Percentiles rank a stretch among this genome's conserved stretches.
Evolutionary conservation across 1,284 basidiomycete genomes (phyloP).

Genomic region (Sparassis latifolia): DNA sequence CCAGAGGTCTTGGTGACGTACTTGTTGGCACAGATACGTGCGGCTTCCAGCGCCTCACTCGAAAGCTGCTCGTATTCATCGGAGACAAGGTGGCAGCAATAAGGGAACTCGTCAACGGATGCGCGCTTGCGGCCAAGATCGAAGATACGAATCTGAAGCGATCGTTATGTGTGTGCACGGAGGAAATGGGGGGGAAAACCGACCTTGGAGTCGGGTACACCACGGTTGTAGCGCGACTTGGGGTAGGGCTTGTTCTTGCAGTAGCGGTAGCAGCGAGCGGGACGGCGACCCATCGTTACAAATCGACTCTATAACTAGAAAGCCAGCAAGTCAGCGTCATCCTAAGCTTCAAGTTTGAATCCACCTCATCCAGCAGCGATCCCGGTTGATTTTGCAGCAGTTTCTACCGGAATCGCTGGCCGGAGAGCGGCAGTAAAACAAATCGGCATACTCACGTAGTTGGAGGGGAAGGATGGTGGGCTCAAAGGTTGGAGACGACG

Average conservation of each 20-base stretch:
- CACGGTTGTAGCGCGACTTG: conserved; percentile 96
- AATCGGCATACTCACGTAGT: background rate
- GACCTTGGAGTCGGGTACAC: conserved; percentile 92
- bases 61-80: conserved; percentile 99
- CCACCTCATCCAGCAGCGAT: conserved; percentile 20
- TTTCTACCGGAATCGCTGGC: too few relatives aligned
- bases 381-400: conserved; percentile 2
- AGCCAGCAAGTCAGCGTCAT: conserved; percentile 22
- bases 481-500: background rate
- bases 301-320: conserved; percentile 5
- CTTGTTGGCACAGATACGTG: conserved; percentile 99
- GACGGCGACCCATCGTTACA: conserved; percentile 85
- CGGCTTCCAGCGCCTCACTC: conserved; percentile 94
- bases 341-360: conserved; percentile 15
- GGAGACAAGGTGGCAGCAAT: conserved; percentile 93
- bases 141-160: conserved; percentile 78
- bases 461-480: background rate
- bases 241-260: conserved; percentile 98
- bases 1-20: conserved; percentile 98
- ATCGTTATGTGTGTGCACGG: background rate
- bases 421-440: conserved; percentile 4
- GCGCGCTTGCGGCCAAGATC: conserved; percentile 95
- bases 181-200: conserved; percentile 9
- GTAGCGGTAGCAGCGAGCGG: conserved; percentile 94
- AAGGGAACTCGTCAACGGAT: conserved; percentile 95